Evolutionary conservation across 148 eudicot genomes (phyloP).

Genomic region (Amaranthus cruentus): DNA sequence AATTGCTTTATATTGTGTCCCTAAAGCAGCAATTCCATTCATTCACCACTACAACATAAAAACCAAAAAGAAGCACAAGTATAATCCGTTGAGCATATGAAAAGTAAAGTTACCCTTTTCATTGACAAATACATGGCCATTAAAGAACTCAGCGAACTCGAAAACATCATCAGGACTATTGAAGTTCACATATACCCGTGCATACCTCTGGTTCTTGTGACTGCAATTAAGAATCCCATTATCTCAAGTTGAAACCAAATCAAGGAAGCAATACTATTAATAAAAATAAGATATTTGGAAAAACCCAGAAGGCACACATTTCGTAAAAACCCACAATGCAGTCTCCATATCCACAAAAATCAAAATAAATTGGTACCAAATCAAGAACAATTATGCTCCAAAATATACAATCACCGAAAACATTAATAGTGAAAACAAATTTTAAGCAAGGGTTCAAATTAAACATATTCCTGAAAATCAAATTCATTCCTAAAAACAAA

Average conservation of each 20-base stretch:
- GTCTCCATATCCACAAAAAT: too few species aligned
- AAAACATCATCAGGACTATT: slow-evolving; percentile 41
- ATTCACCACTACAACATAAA: neutral
- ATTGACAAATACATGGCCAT: slow-evolving; percentile 49
- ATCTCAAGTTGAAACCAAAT: neutral
- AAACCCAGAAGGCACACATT: too few species aligned
- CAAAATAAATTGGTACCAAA: neutral
- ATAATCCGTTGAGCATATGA: neutral
- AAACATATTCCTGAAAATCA: neutral
- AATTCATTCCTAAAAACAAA: neutral
- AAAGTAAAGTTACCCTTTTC: slow-evolving; percentile 34
- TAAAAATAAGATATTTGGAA: neutral
- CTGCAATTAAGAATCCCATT: slow-evolving; percentile 21
- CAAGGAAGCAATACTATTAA: neutral
- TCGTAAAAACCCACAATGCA: too few species aligned
- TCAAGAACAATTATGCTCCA: neutral
- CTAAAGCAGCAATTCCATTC: slow-evolving; percentile 11
- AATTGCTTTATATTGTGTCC: slow-evolving; percentile 43
- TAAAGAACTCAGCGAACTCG: slow-evolving; percentile 43
- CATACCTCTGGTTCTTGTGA: slow-evolving; percentile 32
- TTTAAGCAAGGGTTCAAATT: too few species aligned
- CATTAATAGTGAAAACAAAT: too few species aligned
- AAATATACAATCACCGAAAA: neutral
- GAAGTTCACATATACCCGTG: slow-evolving; percentile 41
- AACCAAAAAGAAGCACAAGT: neutral